Conservation (phyloP, 2,329 filamentous ascomycete genomes). For the Chlorencoelia australis region DNA sequence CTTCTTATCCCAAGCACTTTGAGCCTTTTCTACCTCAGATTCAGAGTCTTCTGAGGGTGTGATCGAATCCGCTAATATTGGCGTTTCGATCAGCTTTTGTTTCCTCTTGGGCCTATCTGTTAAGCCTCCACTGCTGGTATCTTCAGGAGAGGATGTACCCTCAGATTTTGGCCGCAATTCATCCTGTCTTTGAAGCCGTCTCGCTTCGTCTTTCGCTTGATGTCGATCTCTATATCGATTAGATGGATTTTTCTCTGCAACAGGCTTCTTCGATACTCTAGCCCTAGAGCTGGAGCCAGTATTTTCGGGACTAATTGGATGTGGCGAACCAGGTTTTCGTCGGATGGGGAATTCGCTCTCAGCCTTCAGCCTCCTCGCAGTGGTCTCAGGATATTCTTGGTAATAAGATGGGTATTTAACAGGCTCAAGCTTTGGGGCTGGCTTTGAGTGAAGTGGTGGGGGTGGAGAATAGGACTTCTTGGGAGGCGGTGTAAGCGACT, state of each 20-base stretch:
- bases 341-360: conserved; percentile 24
- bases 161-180: conserved; percentile 15
- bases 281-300: conserved; percentile 7
- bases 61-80: conserved; percentile 29
- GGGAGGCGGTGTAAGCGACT: conserved; percentile 7
- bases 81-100: conserved; percentile 27
- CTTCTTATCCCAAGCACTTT: conserved; percentile 48
- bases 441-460: conserved; percentile 17
- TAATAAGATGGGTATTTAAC: conserved; percentile 28
- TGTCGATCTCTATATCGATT: conserved; percentile 24
- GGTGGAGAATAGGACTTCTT: conserved; percentile 25
- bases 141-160: conserved; percentile 24
- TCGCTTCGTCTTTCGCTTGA: conserved; percentile 17
- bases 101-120: conserved; percentile 20
- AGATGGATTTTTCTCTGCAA: conserved; percentile 26
- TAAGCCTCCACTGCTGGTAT: conserved; percentile 21
- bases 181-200: conserved; percentile 16
- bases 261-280: conserved; percentile 25
- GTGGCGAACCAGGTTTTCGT: conserved; percentile 17
- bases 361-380: conserved; percentile 17
- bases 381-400: conserved; percentile 28
- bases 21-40: conserved; percentile 32
- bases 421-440: conserved; percentile 29
- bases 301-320: conserved; percentile 6
- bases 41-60: conserved; percentile 36